Evolutionary conservation across 2,329 filamentous ascomycete genomes (phyloP), one percentile per base, ranked within the genome.

Genomic region (Sporothrix pallida): DNA sequence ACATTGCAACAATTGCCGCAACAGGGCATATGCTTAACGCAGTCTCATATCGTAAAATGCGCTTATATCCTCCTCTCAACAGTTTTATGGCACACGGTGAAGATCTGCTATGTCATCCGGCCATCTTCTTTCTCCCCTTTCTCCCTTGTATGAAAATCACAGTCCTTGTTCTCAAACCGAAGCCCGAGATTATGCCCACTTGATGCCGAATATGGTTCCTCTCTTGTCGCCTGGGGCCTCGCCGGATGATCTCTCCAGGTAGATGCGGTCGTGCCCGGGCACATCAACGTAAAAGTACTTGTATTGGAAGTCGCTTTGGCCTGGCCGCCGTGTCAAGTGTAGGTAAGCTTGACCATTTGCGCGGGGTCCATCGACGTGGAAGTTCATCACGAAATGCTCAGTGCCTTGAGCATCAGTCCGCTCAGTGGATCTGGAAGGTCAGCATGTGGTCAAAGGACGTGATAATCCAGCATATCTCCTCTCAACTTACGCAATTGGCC

Each of bases 321-420:
- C 89, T 1, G 87, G 85, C 50, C 85, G 85, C 81, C 90, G 93
- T 65, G 91, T 87, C 87, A 97, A 89, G 80, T 98, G 94, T 72
- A 97, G 84, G 76, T 90, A 86, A 7, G 94, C 94, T 0, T 91
- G 86, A 15, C 95, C 95, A 37, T 87, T 87, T 72, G 91, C 92
- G 48, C 88, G 84, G 2, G 93, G 91, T 0, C 95, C 95, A 80
- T 95, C 90, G 54, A 97, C 92, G 80, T 96, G 90, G 81, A 98
- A 98, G 77, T 94, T 90, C 88, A 98, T 94, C 76, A 89, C 84
- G 76, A 98, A 81, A 81, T 98, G 94, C 76, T 97, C 91, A 23
- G 90, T 90, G 4, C 95, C 95, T 75, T 89, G 86, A 12, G 87
- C 84, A 79, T 98, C 95, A 7, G 87, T 93, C 75, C 89, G 89